Conservation (phyloP, 176 grass and related monocot genomes). For the Metroxylon sagu region DNA sequence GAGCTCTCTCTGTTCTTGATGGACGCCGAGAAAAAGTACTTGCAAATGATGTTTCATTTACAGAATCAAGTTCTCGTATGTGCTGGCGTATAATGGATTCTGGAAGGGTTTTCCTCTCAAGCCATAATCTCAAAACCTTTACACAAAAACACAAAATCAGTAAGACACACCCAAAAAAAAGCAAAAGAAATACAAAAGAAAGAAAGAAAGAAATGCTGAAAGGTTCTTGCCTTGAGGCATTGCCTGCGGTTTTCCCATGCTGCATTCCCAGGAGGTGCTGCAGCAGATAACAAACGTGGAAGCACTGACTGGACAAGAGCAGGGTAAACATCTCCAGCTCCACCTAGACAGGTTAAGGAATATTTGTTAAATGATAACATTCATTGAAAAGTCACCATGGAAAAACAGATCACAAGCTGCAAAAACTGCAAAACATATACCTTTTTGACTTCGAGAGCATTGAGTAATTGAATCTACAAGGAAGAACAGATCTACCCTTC, state of each 20-base stretch:
- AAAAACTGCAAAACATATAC: conserved; percentile 18
- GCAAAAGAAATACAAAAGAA: background rate
- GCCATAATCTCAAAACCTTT: conserved; percentile 94
- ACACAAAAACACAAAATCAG: conserved; percentile 7
- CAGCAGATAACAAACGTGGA: conserved; percentile 61
- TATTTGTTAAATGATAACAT: too few relatives aligned
- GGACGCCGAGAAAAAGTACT: conserved; percentile 47
- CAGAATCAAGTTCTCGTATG: conserved; percentile 75
- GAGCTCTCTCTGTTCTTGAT: conserved; percentile 75
- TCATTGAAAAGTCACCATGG: too few relatives aligned
- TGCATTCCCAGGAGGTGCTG: conserved; percentile 83
- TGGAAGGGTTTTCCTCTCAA: conserved; percentile 93
- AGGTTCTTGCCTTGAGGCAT: conserved; percentile 81
- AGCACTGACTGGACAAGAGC: conserved; percentile 90
- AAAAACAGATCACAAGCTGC: too few relatives aligned
- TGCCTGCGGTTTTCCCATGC: conserved; percentile 95
- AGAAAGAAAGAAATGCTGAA: background rate
- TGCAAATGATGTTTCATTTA: conserved; percentile 73
- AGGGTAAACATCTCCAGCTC: conserved; percentile 61
- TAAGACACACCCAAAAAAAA: background rate
- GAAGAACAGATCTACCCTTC: conserved; percentile 91
- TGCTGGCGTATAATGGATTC: conserved; percentile 90
- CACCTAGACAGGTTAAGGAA: conserved; percentile 52
- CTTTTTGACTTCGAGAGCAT: conserved; percentile 84
- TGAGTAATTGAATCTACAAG: conserved; percentile 95